Conservation (phyloP, 129 eudicot genomes). For the Escallonia herrerae region DNA sequence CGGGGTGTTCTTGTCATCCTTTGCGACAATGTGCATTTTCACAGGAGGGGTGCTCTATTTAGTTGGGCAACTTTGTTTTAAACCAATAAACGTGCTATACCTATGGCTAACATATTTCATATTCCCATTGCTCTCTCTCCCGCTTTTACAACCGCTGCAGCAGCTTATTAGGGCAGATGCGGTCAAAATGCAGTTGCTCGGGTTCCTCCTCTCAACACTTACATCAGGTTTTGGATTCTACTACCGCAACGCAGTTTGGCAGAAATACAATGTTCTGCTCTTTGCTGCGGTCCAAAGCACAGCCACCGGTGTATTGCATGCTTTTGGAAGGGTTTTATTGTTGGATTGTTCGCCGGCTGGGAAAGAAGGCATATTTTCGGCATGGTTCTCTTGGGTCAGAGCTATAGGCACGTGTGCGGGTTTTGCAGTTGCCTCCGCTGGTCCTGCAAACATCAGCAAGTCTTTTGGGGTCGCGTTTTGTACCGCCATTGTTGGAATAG, state of each 20-base stretch:
- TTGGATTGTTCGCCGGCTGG: conserved; percentile 75
- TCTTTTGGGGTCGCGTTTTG: conserved; percentile 65
- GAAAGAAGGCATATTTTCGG: conserved; percentile 69
- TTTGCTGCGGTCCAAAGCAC: conserved; percentile 49
- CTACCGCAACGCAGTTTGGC: conserved; percentile 39
- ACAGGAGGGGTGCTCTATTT: conserved; percentile 27
- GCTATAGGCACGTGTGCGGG: conserved; percentile 64
- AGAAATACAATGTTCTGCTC: conserved; percentile 26
- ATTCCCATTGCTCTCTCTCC: conserved; percentile 49
- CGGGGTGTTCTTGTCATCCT: conserved; percentile 31
- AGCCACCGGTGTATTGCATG: conserved; percentile 53
- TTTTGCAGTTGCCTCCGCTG: conserved; percentile 48
- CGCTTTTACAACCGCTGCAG: conserved; percentile 55
- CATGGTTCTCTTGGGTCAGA: conserved; percentile 74
- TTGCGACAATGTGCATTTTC: conserved; percentile 30
- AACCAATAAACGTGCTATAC: conserved; percentile 27
- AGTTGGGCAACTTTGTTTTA: conserved; percentile 18
- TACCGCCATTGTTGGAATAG: conserved; percentile 43
- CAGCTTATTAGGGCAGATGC: conserved; percentile 60
- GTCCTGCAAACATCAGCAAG: conserved; percentile 33
- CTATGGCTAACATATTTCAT: conserved; percentile 56
- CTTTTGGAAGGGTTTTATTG: conserved; percentile 55
- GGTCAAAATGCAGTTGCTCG: conserved; percentile 73
- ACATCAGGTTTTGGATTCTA: conserved; percentile 69
- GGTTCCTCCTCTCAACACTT: conserved; percentile 41